Conservation (phyloP, 2,329 filamentous ascomycete species). For the Pseudogymnoascus sp. region DNA sequence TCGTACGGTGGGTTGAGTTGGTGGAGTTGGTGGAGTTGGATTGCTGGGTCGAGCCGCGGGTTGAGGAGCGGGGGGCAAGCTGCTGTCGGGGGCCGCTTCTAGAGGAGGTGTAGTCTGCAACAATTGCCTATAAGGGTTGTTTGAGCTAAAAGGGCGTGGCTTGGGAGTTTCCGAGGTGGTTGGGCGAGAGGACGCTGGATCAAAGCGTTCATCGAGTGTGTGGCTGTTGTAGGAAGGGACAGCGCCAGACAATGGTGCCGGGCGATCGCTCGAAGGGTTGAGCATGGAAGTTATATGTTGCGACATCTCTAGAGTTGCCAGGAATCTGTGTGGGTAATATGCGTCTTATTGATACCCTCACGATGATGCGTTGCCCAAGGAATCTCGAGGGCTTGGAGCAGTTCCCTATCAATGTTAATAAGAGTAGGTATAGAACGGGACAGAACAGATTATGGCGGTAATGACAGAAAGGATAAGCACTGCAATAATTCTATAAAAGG, state of each 20-base stretch:
- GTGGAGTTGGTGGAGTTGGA: neutral
- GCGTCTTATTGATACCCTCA: neutral
- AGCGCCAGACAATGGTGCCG: neutral
- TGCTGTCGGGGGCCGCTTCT: neutral
- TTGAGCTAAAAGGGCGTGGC: neutral
- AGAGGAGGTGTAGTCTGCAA: neutral
- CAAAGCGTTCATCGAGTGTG: conserved; percentile 1
- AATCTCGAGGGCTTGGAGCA: neutral
- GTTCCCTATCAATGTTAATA: neutral
- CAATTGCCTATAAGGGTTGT: neutral
- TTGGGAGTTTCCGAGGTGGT: neutral
- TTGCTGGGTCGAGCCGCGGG: neutral
- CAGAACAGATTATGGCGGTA: neutral
- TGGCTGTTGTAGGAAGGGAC: neutral
- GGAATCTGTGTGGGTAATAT: neutral
- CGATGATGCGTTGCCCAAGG: neutral
- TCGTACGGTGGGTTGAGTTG: neutral
- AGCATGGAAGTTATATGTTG: neutral
- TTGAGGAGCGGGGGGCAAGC: neutral
- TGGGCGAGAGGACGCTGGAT: neutral
- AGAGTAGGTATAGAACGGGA: neutral
- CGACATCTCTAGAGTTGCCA: neutral
- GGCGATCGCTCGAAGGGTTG: neutral
- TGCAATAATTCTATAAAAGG: conserved; percentile 1
- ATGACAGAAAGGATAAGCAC: neutral